These are phyloP conservation scores for Artemisia annua DNA, from an alignment of 129 eudicot species.

Conservation along the genomic window DNA sequence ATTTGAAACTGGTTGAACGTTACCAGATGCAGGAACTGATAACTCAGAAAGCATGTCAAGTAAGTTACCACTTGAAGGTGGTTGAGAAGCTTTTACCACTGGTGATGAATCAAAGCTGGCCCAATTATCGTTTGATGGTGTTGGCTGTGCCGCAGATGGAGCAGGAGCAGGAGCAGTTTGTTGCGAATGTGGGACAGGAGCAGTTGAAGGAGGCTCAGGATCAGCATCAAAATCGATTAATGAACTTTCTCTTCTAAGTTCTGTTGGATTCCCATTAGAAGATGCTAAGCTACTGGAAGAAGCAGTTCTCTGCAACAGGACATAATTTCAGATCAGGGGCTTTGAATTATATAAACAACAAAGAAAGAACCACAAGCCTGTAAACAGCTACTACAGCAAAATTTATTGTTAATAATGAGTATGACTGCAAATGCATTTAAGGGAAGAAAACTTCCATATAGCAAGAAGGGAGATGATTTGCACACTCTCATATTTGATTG, in stretches of 20 bases:
- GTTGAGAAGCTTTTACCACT: conserved; percentile 44
- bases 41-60: conserved; percentile 69
- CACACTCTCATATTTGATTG: too few species aligned
- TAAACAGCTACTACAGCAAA: background rate
- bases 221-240: conserved; percentile 88
- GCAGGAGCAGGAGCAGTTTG: conserved; percentile 34
- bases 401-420: background rate
- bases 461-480: too few species aligned
- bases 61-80: conserved; percentile 48
- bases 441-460: background rate
- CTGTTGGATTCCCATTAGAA: conserved; percentile 67
- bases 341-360: background rate
- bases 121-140: conserved; percentile 65
- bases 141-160: conserved; percentile 35
- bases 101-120: conserved; percentile 83
- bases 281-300: conserved; percentile 97
- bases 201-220: conserved; percentile 63
- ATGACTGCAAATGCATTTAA: background rate
- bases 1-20: conserved; percentile 30
- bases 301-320: conserved; percentile 67
- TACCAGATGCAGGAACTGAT: conserved; percentile 66
- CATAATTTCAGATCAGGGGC: conserved; percentile 1
- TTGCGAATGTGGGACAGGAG: conserved; percentile 46
- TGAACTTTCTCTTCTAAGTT: conserved; percentile 62
- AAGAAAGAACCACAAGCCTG: conserved; percentile 6